phyloP scores from a whole-genome alignment of 768 basidiomycete genomes.

The Xerocomellus dryophilus region DNA sequence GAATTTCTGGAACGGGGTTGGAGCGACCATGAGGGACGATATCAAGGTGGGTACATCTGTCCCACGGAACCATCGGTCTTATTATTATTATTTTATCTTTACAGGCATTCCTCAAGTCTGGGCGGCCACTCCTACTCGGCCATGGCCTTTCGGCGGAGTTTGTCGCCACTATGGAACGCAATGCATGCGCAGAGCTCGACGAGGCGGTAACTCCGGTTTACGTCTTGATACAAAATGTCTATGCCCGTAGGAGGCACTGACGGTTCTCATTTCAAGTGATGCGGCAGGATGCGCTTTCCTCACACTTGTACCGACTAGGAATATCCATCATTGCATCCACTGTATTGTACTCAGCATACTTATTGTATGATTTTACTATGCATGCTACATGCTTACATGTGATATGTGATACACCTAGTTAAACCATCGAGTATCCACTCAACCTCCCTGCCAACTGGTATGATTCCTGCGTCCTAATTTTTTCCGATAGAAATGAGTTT shows the following conservation, averaged over 20 bases:
- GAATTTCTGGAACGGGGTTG: constrained; percentile 41
- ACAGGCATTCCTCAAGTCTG: constrained; percentile 64
- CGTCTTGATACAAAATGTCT: constrained; percentile 57
- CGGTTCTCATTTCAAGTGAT: constrained; percentile 1
- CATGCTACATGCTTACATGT: constrained; percentile 6
- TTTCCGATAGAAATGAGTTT: not conserved
- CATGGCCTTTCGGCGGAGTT: constrained; percentile 54
- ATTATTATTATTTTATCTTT: not conserved
- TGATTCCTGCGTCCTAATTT: not conserved
- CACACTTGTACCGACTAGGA: constrained; percentile 1
- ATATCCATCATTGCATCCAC: constrained; percentile 17
- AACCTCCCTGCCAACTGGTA: not conserved
- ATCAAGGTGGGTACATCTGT: constrained; percentile 41
- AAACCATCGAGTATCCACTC: not conserved
- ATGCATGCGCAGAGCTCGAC: constrained; percentile 50
- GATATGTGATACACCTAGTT: not conserved
- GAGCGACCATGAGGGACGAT: constrained; percentile 54
- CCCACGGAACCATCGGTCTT: not conserved
- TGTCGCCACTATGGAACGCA: constrained; percentile 51
- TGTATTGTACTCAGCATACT: constrained; percentile 22
- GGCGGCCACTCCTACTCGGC: constrained; percentile 64
- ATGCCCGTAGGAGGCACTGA: constrained; percentile 42
- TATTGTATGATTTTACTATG: constrained; percentile 20
- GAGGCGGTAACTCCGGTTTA: constrained; percentile 47
- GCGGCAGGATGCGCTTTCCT: not conserved